phyloP scores from a whole-genome alignment of 169 alveolate genomes.

The Cryptosporidium canis region DNA sequence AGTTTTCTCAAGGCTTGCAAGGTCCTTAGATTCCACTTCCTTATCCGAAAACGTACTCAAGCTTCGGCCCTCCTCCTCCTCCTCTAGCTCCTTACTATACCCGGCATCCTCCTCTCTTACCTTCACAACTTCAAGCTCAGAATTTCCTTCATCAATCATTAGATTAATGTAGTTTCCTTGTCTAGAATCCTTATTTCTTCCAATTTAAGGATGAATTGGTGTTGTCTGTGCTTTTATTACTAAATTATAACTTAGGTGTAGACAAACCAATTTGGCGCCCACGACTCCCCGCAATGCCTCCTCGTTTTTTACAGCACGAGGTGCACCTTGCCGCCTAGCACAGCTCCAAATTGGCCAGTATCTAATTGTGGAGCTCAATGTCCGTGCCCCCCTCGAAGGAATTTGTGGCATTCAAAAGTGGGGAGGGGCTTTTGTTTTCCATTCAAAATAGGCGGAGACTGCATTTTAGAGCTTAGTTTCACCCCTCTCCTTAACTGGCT shows the following conservation, averaged over 20 bases:
- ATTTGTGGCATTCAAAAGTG: not conserved
- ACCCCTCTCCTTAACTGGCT: too few relatives aligned
- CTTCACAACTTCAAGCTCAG: slow-evolving; percentile 55
- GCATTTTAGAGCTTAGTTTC: too few relatives aligned
- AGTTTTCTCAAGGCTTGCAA: slow-evolving; percentile 19
- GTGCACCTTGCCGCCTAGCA: slow-evolving; percentile 55
- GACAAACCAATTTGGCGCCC: slow-evolving; percentile 68
- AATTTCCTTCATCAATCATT: slow-evolving; percentile 66
- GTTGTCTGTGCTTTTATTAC: slow-evolving; percentile 24
- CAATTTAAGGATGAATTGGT: slow-evolving; percentile 58
- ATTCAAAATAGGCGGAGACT: not conserved
- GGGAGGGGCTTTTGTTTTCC: not conserved
- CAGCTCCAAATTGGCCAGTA: not conserved
- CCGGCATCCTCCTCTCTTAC: slow-evolving; percentile 35
- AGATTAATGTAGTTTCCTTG: slow-evolving; percentile 48
- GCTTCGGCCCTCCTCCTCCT: slow-evolving; percentile 69
- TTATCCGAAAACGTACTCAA: slow-evolving; percentile 59
- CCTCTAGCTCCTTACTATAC: slow-evolving; percentile 52
- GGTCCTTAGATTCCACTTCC: slow-evolving; percentile 57
- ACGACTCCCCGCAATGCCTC: slow-evolving; percentile 71
- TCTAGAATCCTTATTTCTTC: slow-evolving; percentile 21
- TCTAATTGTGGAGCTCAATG: not conserved
- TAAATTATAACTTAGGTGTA: slow-evolving; percentile 64
- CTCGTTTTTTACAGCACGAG: slow-evolving; percentile 68
- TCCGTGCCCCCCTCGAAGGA: not conserved